These are phyloP conservation scores for Lojkania enalia DNA, from an alignment of 2,329 filamentous ascomycete genomes.

Conservation along the genomic window DNA sequence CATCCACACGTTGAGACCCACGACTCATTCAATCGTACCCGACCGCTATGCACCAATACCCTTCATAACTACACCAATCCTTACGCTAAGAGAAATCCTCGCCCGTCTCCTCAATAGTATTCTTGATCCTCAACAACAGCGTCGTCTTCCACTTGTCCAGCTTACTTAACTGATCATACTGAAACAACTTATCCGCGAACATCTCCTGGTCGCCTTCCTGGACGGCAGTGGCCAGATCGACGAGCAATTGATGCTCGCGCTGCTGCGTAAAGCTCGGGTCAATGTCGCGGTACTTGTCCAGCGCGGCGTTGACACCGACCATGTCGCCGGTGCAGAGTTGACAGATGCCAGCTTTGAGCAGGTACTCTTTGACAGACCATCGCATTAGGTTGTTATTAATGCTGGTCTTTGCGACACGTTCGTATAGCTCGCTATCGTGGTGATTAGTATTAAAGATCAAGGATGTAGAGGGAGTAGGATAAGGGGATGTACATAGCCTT, in stretches of 20 bases:
- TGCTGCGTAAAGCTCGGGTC: conserved; percentile 67
- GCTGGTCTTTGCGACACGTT: conserved; percentile 76
- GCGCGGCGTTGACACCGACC: conserved; percentile 75
- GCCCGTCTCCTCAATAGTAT: conserved; percentile 71
- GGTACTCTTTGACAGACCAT: conserved; percentile 81
- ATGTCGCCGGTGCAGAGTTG: conserved; percentile 76
- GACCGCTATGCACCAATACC: no score
- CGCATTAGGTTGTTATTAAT: conserved; percentile 77
- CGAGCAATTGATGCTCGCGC: conserved; percentile 79
- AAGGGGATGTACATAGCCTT: conserved; percentile 31
- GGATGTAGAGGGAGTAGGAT: not conserved
- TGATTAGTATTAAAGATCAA: not conserved
- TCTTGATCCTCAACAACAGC: conserved; percentile 80
- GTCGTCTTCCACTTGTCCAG: conserved; percentile 97
- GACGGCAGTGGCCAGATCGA: conserved; percentile 74
- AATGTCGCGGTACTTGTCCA: conserved; percentile 80
- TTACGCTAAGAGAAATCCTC: conserved; percentile 72
- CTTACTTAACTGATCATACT: conserved; percentile 87
- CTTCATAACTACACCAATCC: no score
- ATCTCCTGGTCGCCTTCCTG: conserved; percentile 78
- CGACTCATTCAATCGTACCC: no score
- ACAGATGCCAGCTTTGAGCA: conserved; percentile 92
- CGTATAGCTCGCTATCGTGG: conserved; percentile 57
- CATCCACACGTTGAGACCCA: no score
- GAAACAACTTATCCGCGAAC: conserved; percentile 52